phyloP scores from a whole-genome alignment of 1,284 basidiomycete species.

The Meripilus lineatus region DNA sequence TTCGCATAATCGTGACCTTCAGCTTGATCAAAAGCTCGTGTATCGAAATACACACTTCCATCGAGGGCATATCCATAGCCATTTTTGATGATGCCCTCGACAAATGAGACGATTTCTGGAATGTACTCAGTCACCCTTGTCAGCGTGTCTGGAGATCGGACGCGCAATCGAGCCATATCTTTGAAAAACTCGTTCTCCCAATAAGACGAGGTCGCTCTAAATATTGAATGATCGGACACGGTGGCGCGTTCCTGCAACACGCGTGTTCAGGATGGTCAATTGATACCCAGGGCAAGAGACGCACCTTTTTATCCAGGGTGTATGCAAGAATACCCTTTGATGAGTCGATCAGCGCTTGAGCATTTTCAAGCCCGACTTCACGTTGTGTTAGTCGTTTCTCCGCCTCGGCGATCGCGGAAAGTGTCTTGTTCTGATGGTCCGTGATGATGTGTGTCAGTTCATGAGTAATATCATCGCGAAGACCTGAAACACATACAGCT shows the following conservation, averaged over 20 bases:
- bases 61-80: conserved; percentile 89
- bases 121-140: conserved; percentile 98
- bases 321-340: conserved; percentile 74
- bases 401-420: conserved; percentile 46
- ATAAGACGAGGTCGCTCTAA: conserved; percentile 78
- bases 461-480: conserved; percentile 5
- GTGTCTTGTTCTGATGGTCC: conserved; percentile 52
- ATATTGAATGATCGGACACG: conserved; percentile 85
- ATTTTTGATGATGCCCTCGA: conserved; percentile 82
- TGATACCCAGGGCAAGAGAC: conserved; percentile 12
- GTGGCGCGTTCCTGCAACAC: conserved; percentile 63
- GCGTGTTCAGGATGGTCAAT: not conserved
- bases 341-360: conserved; percentile 63
- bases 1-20: conserved; percentile 86
- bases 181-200: conserved; percentile 93
- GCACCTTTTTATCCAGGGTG: conserved; percentile 73
- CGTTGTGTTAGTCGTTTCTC: conserved; percentile 36
- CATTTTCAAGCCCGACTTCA: conserved; percentile 38
- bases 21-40: conserved; percentile 77
- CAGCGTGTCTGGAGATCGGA: conserved; percentile 85
- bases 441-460: conserved; percentile 14
- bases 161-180: conserved; percentile 87
- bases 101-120: conserved; percentile 90
- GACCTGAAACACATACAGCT: conserved; percentile 47
- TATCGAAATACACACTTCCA: conserved; percentile 96